Evolutionary conservation across 2,329 filamentous ascomycete species (phyloP).

Genomic region (Fonsecaea pedrosoi): DNA sequence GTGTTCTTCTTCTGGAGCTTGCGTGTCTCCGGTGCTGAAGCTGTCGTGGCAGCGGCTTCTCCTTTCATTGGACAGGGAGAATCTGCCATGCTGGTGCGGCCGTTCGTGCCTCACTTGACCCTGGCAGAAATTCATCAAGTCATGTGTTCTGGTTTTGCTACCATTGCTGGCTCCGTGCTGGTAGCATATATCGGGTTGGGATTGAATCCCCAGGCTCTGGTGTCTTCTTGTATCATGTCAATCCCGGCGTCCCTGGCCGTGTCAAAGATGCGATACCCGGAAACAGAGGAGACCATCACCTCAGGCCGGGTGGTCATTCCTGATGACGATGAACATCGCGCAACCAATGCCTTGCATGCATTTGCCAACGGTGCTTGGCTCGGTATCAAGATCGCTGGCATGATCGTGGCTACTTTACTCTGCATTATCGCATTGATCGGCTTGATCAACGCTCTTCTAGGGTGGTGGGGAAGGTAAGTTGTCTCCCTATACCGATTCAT

Average conservation of each 20-base stretch:
- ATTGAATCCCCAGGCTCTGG: slow-evolving; percentile 80
- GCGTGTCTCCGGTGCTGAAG: slow-evolving; percentile 85
- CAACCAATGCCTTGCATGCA: slow-evolving; percentile 82
- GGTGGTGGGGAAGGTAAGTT: slow-evolving; percentile 82
- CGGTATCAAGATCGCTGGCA: slow-evolving; percentile 83
- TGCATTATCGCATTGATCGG: slow-evolving; percentile 81
- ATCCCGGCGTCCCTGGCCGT: slow-evolving; percentile 89
- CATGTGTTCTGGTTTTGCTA: slow-evolving; percentile 91
- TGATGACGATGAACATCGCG: slow-evolving; percentile 75
- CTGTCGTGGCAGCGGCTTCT: slow-evolving; percentile 90
- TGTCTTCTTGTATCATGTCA: slow-evolving; percentile 94
- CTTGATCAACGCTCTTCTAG: slow-evolving; percentile 76
- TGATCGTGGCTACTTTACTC: slow-evolving; percentile 79
- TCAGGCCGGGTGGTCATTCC: slow-evolving; percentile 81
- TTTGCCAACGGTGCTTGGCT: slow-evolving; percentile 86
- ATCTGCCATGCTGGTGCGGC: slow-evolving; percentile 88
- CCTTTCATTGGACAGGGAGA: slow-evolving; percentile 95
- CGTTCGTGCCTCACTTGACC: slow-evolving; percentile 85
- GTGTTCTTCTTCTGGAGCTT: slow-evolving; percentile 91
- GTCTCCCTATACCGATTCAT: neutral
- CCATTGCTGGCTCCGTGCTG: slow-evolving; percentile 86
- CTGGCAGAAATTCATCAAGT: slow-evolving; percentile 88
- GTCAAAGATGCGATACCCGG: slow-evolving; percentile 87
- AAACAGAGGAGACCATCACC: slow-evolving; percentile 84
- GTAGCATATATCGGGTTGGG: slow-evolving; percentile 86